Base-by-base conservation (phyloP, 164 flowering plant species). In the Aristolochia fimbriata region DNA sequence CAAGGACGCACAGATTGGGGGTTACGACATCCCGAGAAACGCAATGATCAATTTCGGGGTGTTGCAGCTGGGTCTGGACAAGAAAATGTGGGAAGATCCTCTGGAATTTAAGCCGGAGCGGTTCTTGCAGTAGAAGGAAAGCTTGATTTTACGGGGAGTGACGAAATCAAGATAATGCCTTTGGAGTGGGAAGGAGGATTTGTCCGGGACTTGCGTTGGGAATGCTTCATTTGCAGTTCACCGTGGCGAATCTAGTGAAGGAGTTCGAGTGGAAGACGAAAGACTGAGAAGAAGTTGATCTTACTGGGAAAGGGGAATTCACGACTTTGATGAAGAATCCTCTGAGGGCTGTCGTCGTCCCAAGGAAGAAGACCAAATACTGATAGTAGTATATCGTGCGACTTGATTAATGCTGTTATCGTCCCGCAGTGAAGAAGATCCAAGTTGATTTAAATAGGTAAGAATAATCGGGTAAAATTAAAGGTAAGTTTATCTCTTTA, bases 151-250 rank as follows among this genome's bases (percentile, higher is more conserved):
- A 73, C 69, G 0, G 77, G 83, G 15, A 73, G 65, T 30, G 68
- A 30, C 45, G 78, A 72, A 66, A 72, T 79, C 6, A 79, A 76
- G 65, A 76, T 79, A 78, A 76, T 79, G 78, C 78, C 83, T 79
- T 79, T 55, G 83, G 78, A 0, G 82, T 52, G 0, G 73, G 74
- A 57, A 66, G 74, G 62, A 71, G 74, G 62, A 67, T 71, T 2
- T 67, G 71, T 27, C 74, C 74, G 10, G 74, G 61, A 14, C 8
- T 43, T 31, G 65, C 55, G 8, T 16, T 67, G 15, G 74, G 68
- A 2, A 50, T 71, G 65, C 60, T 67, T 12, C 71, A 71, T 50
- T 27, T 71, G 41, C 61, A 67, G 60, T 71, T 58, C 50, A 67
- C 67, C 55, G 74, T 71, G 62, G 77, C 72, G 10, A 70, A 74